Base-by-base conservation (phyloP, 2,329 filamentous ascomycete species). In the Furcasterigmium sp. region DNA sequence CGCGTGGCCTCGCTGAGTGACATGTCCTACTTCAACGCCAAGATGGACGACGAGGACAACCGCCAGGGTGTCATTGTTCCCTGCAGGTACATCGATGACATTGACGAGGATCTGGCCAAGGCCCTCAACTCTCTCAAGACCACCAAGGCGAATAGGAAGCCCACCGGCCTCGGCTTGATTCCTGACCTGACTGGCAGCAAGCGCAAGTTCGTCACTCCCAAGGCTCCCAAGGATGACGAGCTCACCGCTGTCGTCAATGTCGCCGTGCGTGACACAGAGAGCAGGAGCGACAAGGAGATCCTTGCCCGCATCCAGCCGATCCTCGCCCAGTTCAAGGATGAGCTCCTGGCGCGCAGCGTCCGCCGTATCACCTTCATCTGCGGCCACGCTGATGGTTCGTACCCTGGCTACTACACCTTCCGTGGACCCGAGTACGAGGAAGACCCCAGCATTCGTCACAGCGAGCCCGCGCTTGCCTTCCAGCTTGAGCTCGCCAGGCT, bases 331-430 rank as follows among this genome's bases (percentile, higher is more conserved):
- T 84, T 84, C 76, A 91, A 87, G 73, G 80, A 87, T 2, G 93
- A 98, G 56, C 77, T 98, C 19, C 69, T 91, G 20, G 73, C 83
- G 42, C 88, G 86, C 54, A 82, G 84, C 40, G 84, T 98, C 39
- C 90, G 93, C 51, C 87, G 93, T 53, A 70, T 98, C 44, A 96
- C 91, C 39, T 96, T 98, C 72, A 93, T 97, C 64, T 96, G 91
- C 60, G 93, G 93, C 44, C 89, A 88, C 72, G 89, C 84, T 60
- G 89, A 98, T 59, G 93, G 91, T 43, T 89, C 88, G 13, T 95
- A 97, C 65, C 93, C 91, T 18, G 90, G 88, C 38, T 97, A 98
- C 78, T 97, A 87, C 76, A 98, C 93, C 35, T 98, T 97, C 88
- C 86, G 93, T 62, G 91, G 91, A 6, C 91, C 93, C 21, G 70